phyloP scores from a whole-genome alignment of 164 flowering plant genomes.

The Pachysandra terminalis region DNA sequence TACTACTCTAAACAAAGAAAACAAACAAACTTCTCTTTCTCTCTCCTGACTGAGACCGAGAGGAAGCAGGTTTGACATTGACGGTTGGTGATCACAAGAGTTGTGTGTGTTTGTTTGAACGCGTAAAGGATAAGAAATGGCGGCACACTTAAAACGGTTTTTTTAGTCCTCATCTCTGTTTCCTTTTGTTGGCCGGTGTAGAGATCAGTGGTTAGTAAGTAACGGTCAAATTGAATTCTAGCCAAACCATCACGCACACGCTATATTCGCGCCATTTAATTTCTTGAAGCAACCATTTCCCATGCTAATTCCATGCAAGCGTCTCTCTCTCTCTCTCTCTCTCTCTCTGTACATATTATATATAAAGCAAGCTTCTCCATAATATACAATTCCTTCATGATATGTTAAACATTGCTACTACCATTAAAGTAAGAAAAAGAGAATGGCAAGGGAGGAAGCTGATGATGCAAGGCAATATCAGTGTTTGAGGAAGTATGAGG shows the following conservation, averaged over 20 bases:
- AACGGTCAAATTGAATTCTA: conserved; percentile 16
- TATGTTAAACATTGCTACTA: too few relatives aligned
- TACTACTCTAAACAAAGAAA: too few relatives aligned
- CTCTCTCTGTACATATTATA: too few relatives aligned
- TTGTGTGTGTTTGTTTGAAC: conserved; percentile 1
- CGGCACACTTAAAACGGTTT: conserved; percentile 3
- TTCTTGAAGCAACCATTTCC: conserved; percentile 3
- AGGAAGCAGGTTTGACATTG: conserved; percentile 7
- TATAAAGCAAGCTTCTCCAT: too few relatives aligned
- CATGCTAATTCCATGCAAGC: conserved; percentile 23
- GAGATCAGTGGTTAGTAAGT: not conserved
- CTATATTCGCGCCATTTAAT: conserved; percentile 12
- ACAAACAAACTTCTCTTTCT: not conserved
- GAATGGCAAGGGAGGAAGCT: conserved; percentile 39
- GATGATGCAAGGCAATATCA: conserved; percentile 37
- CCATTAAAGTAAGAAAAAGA: not conserved
- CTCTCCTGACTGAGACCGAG: too few relatives aligned
- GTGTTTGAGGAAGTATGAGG: conserved; percentile 37
- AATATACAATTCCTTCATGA: too few relatives aligned
- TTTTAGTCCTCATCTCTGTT: not conserved
- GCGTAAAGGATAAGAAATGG: conserved; percentile 10
- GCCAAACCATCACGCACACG: not conserved
- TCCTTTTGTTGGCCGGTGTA: not conserved
- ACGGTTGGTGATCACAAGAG: conserved; percentile 13
- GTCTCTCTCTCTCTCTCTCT: too few relatives aligned